Base-by-base conservation (phyloP, 106 monocot genomes). In the Dioscorea zingiberensis region DNA sequence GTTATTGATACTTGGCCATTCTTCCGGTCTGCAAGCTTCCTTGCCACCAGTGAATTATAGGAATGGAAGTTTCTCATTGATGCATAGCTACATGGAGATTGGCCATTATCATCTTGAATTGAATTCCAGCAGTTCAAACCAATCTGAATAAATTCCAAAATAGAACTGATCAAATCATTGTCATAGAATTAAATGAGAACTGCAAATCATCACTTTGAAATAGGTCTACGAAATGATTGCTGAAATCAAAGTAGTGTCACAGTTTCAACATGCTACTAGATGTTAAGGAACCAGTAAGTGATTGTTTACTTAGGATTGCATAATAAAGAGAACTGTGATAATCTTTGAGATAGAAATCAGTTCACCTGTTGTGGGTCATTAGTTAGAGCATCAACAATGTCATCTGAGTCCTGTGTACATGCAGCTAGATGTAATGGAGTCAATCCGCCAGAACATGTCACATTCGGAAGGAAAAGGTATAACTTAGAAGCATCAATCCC, bases 361-460 rank as follows among this genome's bases (percentile, higher is more conserved):
- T 22, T 80, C 86, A 99, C 98, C 89, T 80, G 78, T 77, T 99
- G 89, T 21, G 93, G 98, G 30, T 99, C 98, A 72, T 78, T 79
- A n/a, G 93, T 99, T 25, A 99, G 77, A 38, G 84, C 84, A 75
- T 99, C 89, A 69, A 99, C 69, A 7, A 93, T 85, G 64, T 93
- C 93, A 54, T 87, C 89, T 4, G 84, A 79, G 30, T 78, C 76
- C 27, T 89, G 64, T 21, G 65, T 80, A 19, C 89, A 86, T 68
- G 98, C 98, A 66, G 98, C 98, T 25, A 99, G 55, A 77, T 99
- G 98, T 21, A 99, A 73, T 10, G 98, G 93, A 15, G 93, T 99
- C 64, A 93, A 12, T 54, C 98, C 98, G 54, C 89, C 84, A 16
- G 93, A 93, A 16, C 89, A 93, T 12, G 61, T 54, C 16, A 71